Base-by-base conservation (phyloP, 2,329 filamentous ascomycete species). In the Ophiocordyceps camponoti-saundersi region DNA sequence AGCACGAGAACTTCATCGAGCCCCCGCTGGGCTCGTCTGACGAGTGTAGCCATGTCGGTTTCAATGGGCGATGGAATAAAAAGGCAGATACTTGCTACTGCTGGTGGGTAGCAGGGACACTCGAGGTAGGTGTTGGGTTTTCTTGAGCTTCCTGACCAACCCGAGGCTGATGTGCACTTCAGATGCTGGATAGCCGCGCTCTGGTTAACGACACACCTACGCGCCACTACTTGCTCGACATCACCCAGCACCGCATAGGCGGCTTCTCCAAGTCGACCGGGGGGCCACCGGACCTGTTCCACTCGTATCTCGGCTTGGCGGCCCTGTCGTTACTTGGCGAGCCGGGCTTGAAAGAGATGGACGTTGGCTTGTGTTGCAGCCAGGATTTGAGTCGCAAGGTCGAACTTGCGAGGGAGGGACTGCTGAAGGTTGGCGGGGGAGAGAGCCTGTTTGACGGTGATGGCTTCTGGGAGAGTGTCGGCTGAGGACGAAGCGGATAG, bases 71-170 rank as follows among this genome's bases (percentile, higher is more conserved):
- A 45, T 80, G 78, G 59, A 95, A 95, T 67, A 98, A 98, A 63
- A 73, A 81, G 44, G 84, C 85, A 11, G 92, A 98, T 64, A 96
- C 92, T 0, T 98, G 92, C 65, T 98, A 98, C 62, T 82, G 79
- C 21, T 98, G 90, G 71, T 98, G 92, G 92, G 86, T 85, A 0
- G 73, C 74, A 4, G 87, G 78, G 2, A 78, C 87, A 1, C 59
- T 77, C 1, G 55, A 59, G 46, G 68, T 72, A 57, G 13, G 6
- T 40, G 2, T 10, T 18, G 26, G 2, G 8, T 12, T 12, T 18
- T 15, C 7, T 8, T 11, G 12, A 13, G 6, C 6, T 6, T 18
- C 22, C 29, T 26, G 5, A 12, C n/a, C 26, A 29, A 13, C 23
- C 13, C 16, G 3, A 39, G 22, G 26, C 42, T 44, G 39, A 46